Conservation (phyloP, 1,284 basidiomycete species). For the Fomitopsis betulina region DNA sequence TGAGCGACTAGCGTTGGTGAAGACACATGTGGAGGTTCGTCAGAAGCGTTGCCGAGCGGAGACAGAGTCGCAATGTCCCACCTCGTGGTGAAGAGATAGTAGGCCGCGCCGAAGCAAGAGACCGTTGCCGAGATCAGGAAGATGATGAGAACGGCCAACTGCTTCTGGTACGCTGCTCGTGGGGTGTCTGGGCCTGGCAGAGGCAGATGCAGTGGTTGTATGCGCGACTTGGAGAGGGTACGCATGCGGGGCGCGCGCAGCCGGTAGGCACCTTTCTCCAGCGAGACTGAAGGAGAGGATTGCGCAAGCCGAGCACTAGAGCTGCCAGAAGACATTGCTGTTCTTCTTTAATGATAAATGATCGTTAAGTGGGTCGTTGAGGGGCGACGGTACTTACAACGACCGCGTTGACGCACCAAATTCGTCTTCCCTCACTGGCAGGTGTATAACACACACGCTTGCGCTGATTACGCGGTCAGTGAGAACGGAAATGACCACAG, state of each 20-base stretch:
- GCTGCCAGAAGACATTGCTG: constrained; percentile 7
- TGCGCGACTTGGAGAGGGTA: constrained; percentile 12
- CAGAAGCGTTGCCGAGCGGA: constrained; percentile 1
- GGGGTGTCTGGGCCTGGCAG: constrained; percentile 1
- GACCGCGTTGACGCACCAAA: too few species aligned
- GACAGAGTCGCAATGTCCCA: constrained; percentile 29
- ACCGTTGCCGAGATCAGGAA: constrained; percentile 45
- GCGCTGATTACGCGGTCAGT: too few species aligned
- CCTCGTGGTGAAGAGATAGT: constrained; percentile 62
- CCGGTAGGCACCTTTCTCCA: constrained; percentile 60
- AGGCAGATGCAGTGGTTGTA: constrained; percentile 5
- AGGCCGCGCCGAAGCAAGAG: constrained; percentile 53
- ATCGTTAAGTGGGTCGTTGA: too few species aligned
- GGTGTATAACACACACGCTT: too few species aligned
- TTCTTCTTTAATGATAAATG: too few species aligned
- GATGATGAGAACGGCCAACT: constrained; percentile 34
- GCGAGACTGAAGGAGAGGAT: constrained; percentile 55
- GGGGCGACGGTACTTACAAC: too few species aligned
- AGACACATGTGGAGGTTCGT: background rate
- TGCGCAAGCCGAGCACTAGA: constrained; percentile 20
- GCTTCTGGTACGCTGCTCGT: constrained; percentile 21
- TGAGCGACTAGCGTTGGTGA: constrained; percentile 4
- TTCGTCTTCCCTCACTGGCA: too few species aligned
- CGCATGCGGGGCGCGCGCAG: constrained; percentile 41
- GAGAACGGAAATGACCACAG: too few species aligned